Evolutionary conservation across 495 filamentous ascomycete species (phyloP), one percentile per base, ranked within the genome.

Genomic region (Monascus purpureus): DNA sequence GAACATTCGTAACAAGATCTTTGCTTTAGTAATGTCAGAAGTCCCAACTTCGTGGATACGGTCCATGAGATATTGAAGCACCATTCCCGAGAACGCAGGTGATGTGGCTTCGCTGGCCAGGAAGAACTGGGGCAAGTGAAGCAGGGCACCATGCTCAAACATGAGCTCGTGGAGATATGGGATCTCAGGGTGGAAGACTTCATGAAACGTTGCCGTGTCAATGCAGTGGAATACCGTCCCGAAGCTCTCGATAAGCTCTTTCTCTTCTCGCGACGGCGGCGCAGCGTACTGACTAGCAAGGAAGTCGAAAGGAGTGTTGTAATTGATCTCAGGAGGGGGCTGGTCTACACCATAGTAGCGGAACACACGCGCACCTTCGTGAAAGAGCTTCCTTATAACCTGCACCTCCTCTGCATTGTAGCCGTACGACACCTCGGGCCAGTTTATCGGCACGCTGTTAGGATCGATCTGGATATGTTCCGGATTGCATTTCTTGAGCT

Each of bases 221-320:
- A 99, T 92, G 56, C 85, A 90, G 47, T 99, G 90, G 47, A 99
- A 99, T 9, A 96, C 84, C 0, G 90, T 96, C 6, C 88, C 92
- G 43, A 99, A 99, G 7, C 83, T 93, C 57, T 99, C 92, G 6
- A 99, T 68, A 22, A 99, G 70, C 33, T 99, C 92, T 49, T 96
- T 99, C 50, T 99, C 92, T 47, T 96, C 92, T 38, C 93, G 92
- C 33, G 76, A 77, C 50, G 82, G 88, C 0, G 84, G 82, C 11
- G 86, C 77, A 60, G 87, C 87, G 49, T 93, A 92, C 42, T 87
- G 84, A 35, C 86, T 93, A 1, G 82, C 81, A 60, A 92, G 80
- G 41, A 86, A 87, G 50, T 93, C 85, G 25, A 84, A 80, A 0
- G 81, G 76, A 13, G 82, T 84, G 8, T 76, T 70, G 39, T 78